Base-by-base conservation (phyloP, 1,284 basidiomycete species). In the Cutaneotrichosporon mucoides region DNA sequence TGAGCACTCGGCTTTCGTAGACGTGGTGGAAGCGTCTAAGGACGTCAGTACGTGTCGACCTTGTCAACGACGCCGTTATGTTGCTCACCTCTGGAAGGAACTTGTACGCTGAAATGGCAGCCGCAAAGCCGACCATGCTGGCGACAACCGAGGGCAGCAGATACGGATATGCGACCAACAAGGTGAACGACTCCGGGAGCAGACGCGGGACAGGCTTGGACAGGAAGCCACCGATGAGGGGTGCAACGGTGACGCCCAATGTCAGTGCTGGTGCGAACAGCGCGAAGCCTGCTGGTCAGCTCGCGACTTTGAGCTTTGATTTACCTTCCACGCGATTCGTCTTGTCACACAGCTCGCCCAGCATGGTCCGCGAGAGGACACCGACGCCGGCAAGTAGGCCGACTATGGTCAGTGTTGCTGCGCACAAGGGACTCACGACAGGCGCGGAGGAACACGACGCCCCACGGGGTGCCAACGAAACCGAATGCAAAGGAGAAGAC, bases 341-440 rank as follows among this genome's bases (percentile, higher is more conserved):
- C 59, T 67, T 69, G 55, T 75, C 72, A 47, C 72, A 75, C 51
- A 75, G 45, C 58, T 75, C 72, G 11, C 69, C 69, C 4, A 68
- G 49, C 71, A 75, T 75, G 4, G 72, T 75, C 24, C 73, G 55
- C 4, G 70, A 68, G 2, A 75, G 51, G 2, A 75, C 73, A 4
- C 72, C 73, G 10, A 66, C 69, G 9, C 72, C 73, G 7, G 72
- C 72, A 6, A 73, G 60, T 9, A 69, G 48, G 0, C 72, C 73
- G 35, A 73, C 70, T 73, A 46, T 35, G 11, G 44, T 58, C 16
- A 53, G 56, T 7, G 5, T 12, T 16, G 8, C 41, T 37, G 36
- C 10, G 12, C 6, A 11, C 35, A 13, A 16, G 33, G 9, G 11
- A 69, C 73, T 68, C 55, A 72, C 73, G 43, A 37, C 56, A 62